Conservation (phyloP, 164 flowering plant genomes). For the Magnolia kwangsiensis region DNA sequence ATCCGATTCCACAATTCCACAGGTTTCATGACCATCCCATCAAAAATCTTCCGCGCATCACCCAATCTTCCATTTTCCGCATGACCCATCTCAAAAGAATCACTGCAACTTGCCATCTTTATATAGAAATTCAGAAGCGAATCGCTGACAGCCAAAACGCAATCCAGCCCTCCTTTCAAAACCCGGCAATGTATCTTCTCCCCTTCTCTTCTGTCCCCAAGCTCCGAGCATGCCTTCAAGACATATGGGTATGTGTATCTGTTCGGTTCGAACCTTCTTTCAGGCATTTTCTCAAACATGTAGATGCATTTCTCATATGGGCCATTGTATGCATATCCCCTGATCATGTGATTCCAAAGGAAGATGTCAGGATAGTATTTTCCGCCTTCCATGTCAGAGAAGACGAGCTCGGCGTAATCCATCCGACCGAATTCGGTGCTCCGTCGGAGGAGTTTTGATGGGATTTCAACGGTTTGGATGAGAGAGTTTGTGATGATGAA, state of each 20-base stretch:
- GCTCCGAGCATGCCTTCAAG: constrained; percentile 26
- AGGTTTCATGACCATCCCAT: constrained; percentile 27
- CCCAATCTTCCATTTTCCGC: constrained; percentile 4
- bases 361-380: constrained; percentile 12
- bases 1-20: constrained; percentile 33
- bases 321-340: constrained; percentile 45
- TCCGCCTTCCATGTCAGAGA: constrained; percentile 22
- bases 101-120: constrained; percentile 9
- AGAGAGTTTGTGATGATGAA: constrained; percentile 23
- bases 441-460: constrained; percentile 37
- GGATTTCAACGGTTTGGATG: constrained; percentile 21
- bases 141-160: constrained; percentile 17
- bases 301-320: constrained; percentile 27
- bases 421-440: constrained; percentile 44
- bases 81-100: neutral
- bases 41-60: constrained; percentile 29
- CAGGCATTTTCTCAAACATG: constrained; percentile 41
- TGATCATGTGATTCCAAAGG: constrained; percentile 41
- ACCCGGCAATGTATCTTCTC: constrained; percentile 34
- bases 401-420: constrained; percentile 35
- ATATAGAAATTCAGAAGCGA: constrained; percentile 35
- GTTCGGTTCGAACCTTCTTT: constrained; percentile 37
- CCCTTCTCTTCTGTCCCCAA: constrained; percentile 27
- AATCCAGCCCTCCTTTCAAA: constrained; percentile 34
- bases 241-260: constrained; percentile 45